These are phyloP conservation scores for Aspergillus eucalypticola DNA, from an alignment of 2,329 filamentous ascomycete genomes.

Conservation along the genomic window DNA sequence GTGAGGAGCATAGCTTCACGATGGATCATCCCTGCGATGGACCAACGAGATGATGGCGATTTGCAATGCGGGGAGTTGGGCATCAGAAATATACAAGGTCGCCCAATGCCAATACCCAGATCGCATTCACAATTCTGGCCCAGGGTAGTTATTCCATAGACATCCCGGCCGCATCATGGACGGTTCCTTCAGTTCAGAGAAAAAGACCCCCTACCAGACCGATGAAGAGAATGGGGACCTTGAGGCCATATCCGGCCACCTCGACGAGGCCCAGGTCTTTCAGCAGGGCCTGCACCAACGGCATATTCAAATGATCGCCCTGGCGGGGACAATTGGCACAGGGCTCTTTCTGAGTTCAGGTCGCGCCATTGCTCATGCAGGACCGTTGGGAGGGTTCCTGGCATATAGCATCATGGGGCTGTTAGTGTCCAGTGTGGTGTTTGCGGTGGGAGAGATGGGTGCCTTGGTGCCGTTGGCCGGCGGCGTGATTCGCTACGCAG, in stretches of 20 bases:
- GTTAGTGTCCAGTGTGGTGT: slow-evolving; percentile 35
- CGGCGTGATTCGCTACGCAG: slow-evolving; percentile 38
- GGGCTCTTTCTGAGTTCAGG: slow-evolving; percentile 42
- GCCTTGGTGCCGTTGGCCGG: slow-evolving; percentile 42
- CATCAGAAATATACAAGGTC: slow-evolving; percentile 2
- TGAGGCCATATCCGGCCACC: slow-evolving; percentile 23
- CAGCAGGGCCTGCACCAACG: slow-evolving; percentile 33
- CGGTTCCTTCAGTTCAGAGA: background rate
- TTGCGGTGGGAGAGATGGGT: slow-evolving; percentile 40
- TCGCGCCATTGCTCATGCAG: slow-evolving; percentile 32
- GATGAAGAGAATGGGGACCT: slow-evolving; percentile 12
- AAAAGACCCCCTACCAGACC: background rate
- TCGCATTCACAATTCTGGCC: background rate
- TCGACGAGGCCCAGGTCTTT: slow-evolving; percentile 24
- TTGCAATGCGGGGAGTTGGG: slow-evolving; percentile 4
- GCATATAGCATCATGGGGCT: slow-evolving; percentile 43
- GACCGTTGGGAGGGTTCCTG: slow-evolving; percentile 36
- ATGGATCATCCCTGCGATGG: slow-evolving; percentile 1
- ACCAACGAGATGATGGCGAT: background rate
- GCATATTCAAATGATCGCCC: slow-evolving; percentile 41
- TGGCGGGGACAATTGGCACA: slow-evolving; percentile 42
- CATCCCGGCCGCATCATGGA: background rate
- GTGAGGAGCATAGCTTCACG: background rate
- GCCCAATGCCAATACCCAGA: background rate
- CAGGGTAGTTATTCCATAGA: background rate